These are phyloP conservation scores for Dipteronia sinensis DNA, from an alignment of 345 rosid genomes.

Conservation along the genomic window DNA sequence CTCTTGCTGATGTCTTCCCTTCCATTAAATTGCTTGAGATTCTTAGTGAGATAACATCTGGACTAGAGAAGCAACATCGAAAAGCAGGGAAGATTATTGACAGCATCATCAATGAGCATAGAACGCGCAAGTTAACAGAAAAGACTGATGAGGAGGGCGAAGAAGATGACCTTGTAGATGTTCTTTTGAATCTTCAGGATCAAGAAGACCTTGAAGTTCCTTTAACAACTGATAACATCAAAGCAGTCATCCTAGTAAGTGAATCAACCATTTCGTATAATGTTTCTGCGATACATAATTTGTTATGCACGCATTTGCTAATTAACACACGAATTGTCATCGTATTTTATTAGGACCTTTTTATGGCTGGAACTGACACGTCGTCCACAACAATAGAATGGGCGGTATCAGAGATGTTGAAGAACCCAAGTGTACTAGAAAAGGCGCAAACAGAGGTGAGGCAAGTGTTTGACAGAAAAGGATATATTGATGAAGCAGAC, in stretches of 20 bases:
- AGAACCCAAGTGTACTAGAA: constrained; percentile 19
- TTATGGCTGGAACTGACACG: too few relatives aligned
- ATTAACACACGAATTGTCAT: too few relatives aligned
- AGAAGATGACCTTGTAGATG: constrained; percentile 34
- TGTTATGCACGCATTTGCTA: too few relatives aligned
- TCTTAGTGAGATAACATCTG: constrained; percentile 3
- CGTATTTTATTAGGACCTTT: constrained; percentile 8
- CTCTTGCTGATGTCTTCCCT: constrained; percentile 6
- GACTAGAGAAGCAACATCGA: background rate
- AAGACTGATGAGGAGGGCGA: background rate
- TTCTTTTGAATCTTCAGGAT: constrained; percentile 34
- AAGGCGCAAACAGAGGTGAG: constrained; percentile 37
- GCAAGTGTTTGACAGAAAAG: constrained; percentile 14
- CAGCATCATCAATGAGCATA: constrained; percentile 14
- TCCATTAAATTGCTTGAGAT: background rate
- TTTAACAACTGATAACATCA: constrained; percentile 9
- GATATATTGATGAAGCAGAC: constrained; percentile 24
- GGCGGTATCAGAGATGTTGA: too few relatives aligned
- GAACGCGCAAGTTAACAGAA: background rate
- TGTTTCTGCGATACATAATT: too few relatives aligned
- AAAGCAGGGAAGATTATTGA: constrained; percentile 17
- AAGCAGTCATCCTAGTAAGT: too few relatives aligned
- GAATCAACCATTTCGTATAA: too few relatives aligned
- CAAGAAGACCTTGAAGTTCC: constrained; percentile 22
- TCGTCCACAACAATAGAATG: too few relatives aligned